Conservation (phyloP, 768 basidiomycete genomes). For the Tulasnella sp. region DNA sequence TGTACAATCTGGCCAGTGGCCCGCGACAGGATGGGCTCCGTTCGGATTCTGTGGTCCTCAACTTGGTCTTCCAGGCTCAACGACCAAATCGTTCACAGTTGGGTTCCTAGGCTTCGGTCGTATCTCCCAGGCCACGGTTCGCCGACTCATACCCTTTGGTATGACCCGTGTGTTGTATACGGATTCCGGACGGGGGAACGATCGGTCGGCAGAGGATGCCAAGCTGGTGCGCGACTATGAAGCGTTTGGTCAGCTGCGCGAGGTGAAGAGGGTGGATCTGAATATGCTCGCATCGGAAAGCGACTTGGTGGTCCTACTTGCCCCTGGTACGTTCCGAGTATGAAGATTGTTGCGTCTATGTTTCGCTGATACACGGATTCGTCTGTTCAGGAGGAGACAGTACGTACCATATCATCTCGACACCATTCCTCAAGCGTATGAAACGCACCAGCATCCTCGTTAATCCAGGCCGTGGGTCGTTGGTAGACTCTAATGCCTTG, state of each 20-base stretch:
- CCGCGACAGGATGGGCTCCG: conserved; percentile 64
- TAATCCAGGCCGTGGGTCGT: conserved; percentile 73
- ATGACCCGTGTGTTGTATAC: conserved; percentile 63
- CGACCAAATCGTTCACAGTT: conserved; percentile 47
- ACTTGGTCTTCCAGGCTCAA: conserved; percentile 27
- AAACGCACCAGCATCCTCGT: conserved; percentile 74
- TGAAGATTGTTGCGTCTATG: conserved; percentile 24
- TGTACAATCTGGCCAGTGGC: conserved; percentile 76
- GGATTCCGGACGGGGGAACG: conserved; percentile 31
- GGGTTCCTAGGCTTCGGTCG: conserved; percentile 95
- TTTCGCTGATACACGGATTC: too few species aligned
- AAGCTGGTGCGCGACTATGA: conserved; percentile 16
- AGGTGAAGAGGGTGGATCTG: conserved; percentile 47
- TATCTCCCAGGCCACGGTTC: conserved; percentile 76
- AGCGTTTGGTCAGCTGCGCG: conserved; percentile 23
- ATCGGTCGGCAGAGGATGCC: not conserved
- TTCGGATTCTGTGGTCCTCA: conserved; percentile 80
- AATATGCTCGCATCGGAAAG: conserved; percentile 64
- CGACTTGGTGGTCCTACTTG: conserved; percentile 76
- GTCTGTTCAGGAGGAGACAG: conserved; percentile 13
- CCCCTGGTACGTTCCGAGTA: conserved; percentile 20
- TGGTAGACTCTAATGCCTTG: conserved; percentile 86
- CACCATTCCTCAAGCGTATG: conserved; percentile 68
- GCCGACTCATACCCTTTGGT: conserved; percentile 73
- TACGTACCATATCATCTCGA: conserved; percentile 66